These are phyloP conservation scores for Oidiodendron maius DNA, from an alignment of 495 filamentous ascomycete species.

Conservation along the genomic window DNA sequence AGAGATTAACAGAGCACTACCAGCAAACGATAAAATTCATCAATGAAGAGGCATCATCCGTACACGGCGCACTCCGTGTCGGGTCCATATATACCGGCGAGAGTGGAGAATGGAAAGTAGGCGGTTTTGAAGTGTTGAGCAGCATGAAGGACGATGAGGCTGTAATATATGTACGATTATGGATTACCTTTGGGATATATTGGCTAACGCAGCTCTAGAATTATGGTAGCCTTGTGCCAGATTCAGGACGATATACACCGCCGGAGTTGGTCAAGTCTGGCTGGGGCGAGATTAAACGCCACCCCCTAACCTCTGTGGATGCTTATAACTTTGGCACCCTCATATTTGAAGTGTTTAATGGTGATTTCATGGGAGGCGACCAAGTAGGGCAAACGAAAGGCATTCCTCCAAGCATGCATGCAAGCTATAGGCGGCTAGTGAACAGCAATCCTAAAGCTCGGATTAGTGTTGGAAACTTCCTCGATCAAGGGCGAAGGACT, in stretches of 20 bases:
- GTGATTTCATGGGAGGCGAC: slow-evolving; percentile 61
- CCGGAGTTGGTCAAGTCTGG: slow-evolving; percentile 82
- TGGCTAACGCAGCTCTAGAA: slow-evolving; percentile 40
- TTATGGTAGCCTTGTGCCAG: slow-evolving; percentile 80
- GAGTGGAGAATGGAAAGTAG: slow-evolving; percentile 96
- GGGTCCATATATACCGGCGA: slow-evolving; percentile 87
- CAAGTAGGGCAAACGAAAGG: slow-evolving; percentile 79
- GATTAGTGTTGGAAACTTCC: slow-evolving; percentile 76
- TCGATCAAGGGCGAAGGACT: slow-evolving; percentile 78
- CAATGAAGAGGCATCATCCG: slow-evolving; percentile 84
- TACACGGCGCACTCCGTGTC: slow-evolving; percentile 79
- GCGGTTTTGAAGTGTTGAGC: slow-evolving; percentile 88
- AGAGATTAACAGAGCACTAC: background rate
- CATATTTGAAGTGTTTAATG: slow-evolving; percentile 90
- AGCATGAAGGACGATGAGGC: slow-evolving; percentile 93
- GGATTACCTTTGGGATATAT: background rate
- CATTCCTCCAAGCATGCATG: slow-evolving; percentile 80
- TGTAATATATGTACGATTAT: slow-evolving; percentile 77
- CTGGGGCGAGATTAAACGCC: slow-evolving; percentile 82
- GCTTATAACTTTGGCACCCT: slow-evolving; percentile 80
- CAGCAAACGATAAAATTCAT: slow-evolving; percentile 92
- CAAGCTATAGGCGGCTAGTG: slow-evolving; percentile 80
- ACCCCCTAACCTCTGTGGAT: slow-evolving; percentile 76
- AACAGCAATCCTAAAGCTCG: slow-evolving; percentile 85
- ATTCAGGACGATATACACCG: slow-evolving; percentile 71